Conservation (phyloP, 805 yeast genomes). For the Metschnikowia noctiluminum region DNA sequence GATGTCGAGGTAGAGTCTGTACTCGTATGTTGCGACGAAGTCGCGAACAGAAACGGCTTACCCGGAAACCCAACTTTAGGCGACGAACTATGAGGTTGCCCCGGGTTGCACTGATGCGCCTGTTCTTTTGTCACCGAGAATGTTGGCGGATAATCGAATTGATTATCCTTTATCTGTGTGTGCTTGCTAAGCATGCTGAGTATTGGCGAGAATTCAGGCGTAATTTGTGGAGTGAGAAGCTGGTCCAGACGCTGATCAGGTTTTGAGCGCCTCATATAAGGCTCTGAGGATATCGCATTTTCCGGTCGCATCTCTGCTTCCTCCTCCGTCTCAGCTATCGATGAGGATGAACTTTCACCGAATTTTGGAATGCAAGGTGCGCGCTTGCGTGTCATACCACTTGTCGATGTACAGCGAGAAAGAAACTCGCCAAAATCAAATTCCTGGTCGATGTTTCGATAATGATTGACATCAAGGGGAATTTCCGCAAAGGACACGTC, state of each 20-base stretch:
- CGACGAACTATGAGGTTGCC: not conserved
- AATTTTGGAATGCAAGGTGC: not conserved
- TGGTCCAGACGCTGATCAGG: conserved; percentile 1
- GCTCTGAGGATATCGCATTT: not conserved
- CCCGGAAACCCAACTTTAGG: not conserved
- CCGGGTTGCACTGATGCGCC: not conserved
- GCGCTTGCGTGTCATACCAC: too few species aligned
- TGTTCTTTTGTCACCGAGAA: not conserved
- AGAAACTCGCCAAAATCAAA: conserved; percentile 43
- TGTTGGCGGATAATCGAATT: not conserved
- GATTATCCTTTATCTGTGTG: not conserved
- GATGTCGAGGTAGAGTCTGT: conserved; percentile 22
- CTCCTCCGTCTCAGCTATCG: conserved; percentile 6
- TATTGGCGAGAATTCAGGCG: conserved; percentile 37
- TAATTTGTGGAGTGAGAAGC: conserved; percentile 34
- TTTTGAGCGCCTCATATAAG: not conserved
- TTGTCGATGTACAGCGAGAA: conserved; percentile 7
- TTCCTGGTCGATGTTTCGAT: conserved; percentile 56
- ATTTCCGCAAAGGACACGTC: conserved; percentile 48
- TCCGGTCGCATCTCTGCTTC: not conserved
- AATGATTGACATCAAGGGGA: conserved; percentile 56
- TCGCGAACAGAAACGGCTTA: conserved; percentile 6
- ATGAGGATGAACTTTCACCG: not conserved
- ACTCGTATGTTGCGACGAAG: not conserved
- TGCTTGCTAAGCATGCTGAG: conserved; percentile 28